Conservation (phyloP, 176 grass and related monocot genomes). For the Tillandsia fasciculata region DNA sequence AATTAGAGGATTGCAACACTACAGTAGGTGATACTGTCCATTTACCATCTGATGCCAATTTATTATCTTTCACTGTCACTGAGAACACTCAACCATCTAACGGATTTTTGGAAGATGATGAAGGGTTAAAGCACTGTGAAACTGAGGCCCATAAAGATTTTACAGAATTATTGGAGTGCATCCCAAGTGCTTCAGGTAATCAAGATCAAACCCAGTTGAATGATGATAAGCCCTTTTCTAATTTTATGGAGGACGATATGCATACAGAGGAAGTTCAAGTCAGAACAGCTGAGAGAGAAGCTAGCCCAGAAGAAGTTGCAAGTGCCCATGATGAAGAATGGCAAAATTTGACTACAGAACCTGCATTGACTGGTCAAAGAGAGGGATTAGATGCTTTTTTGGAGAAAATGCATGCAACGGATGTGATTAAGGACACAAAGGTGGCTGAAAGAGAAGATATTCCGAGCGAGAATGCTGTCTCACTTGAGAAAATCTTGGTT, state of each 20-base stretch:
- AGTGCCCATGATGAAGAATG: neutral
- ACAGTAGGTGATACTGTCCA: neutral
- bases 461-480: conserved; percentile 11
- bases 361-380: conserved; percentile 9
- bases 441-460: conserved; percentile 9
- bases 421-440: conserved; percentile 5
- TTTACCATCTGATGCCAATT: conserved; percentile 18
- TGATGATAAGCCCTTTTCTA: conserved; percentile 6
- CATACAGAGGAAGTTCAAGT: conserved; percentile 1
- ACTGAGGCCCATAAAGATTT: conserved; percentile 2
- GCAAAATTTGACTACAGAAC: conserved; percentile 11
- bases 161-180: conserved; percentile 13
- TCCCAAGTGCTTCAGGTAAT: conserved; percentile 5
- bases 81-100: conserved; percentile 5
- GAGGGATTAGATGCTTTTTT: neutral
- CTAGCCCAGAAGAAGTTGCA: conserved; percentile 6
- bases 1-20: conserved; percentile 2
- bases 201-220: neutral
- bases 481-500: conserved; percentile 14
- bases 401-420: neutral
- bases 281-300: conserved; percentile 3
- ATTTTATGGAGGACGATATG: conserved; percentile 17
- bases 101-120: conserved; percentile 12
- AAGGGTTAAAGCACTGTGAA: neutral
- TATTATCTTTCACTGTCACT: conserved; percentile 10